phyloP scores from a whole-genome alignment of 179 eudicot species.

The Beta macrorhiza region DNA sequence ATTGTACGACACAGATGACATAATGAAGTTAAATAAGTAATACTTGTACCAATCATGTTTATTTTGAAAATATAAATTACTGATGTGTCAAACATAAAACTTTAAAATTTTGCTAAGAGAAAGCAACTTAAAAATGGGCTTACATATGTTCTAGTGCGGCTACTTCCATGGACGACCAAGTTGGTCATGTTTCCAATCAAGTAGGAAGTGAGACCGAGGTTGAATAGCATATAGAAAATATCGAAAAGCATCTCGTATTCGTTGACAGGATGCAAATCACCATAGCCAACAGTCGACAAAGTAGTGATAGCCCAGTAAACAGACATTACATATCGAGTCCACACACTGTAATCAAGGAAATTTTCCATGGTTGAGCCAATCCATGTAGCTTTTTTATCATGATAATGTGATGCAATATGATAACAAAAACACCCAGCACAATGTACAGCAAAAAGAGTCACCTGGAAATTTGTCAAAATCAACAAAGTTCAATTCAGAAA shows the following conservation, averaged over 20 bases:
- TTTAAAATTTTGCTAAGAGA: neutral
- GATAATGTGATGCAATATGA: constrained; percentile 70
- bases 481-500: neutral
- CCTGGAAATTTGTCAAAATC: constrained; percentile 37
- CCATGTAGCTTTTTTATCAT: constrained; percentile 59
- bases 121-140: constrained; percentile 26
- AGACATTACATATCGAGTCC: constrained; percentile 72
- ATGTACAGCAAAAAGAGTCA: constrained; percentile 79
- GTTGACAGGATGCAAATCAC: constrained; percentile 83
- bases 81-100: neutral
- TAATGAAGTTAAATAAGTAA: too few species aligned
- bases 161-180: constrained; percentile 87
- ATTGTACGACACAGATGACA: too few species aligned
- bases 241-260: constrained; percentile 73
- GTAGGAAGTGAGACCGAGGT: constrained; percentile 80
- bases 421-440: constrained; percentile 82
- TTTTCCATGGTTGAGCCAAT: constrained; percentile 54
- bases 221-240: constrained; percentile 83
- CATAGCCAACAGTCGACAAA: constrained; percentile 82
- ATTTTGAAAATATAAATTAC: neutral
- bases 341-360: constrained; percentile 48
- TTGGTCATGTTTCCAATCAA: constrained; percentile 95
- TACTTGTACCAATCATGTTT: too few species aligned
- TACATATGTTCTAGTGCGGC: constrained; percentile 80
- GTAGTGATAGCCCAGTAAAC: constrained; percentile 95